A percentile compares a stretch with the other conserved stretches of the same genome.
Conservation (phyloP, 2,329 filamentous ascomycete genomes). For the Esteya vermicola region DNA sequence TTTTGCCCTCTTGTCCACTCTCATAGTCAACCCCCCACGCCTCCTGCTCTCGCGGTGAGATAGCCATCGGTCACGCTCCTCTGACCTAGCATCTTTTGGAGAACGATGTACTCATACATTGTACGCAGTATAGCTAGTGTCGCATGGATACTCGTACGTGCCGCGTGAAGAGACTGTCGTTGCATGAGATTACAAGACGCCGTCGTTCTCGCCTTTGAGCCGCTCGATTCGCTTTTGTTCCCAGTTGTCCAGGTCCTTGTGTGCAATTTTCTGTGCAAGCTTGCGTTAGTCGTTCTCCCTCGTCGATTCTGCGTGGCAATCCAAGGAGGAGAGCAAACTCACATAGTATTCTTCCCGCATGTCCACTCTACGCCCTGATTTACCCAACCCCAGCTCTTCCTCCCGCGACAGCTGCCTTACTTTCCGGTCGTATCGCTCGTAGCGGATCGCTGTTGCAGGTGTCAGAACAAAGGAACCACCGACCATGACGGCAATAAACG, state of each 20-base stretch:
- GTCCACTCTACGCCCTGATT: slow-evolving; percentile 55
- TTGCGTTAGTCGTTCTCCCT: not conserved
- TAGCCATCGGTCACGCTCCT: no score
- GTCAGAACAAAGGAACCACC: slow-evolving; percentile 89
- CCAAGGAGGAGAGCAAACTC: slow-evolving; percentile 18
- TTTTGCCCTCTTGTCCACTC: no score
- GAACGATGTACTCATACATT: no score
- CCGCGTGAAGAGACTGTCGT: not conserved
- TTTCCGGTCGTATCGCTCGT: slow-evolving; percentile 84
- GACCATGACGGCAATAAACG: slow-evolving; percentile 81
- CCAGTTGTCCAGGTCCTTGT: slow-evolving; percentile 90
- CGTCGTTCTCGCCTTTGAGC: slow-evolving; percentile 80
- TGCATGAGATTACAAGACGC: slow-evolving; percentile 44
- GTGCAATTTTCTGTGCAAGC: slow-evolving; percentile 51
- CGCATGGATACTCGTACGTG: not conserved
- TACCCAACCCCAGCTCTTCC: slow-evolving; percentile 72
- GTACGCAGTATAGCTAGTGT: no score
- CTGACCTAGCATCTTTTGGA: no score
- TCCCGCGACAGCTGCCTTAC: slow-evolving; percentile 74
- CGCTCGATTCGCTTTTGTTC: slow-evolving; percentile 90
- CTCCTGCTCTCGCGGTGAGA: no score
- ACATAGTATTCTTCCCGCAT: slow-evolving; percentile 83
- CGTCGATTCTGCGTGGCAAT: not conserved
- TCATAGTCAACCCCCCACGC: no score
- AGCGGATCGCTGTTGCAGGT: slow-evolving; percentile 82